These are phyloP conservation scores for Hibiscus trionum DNA, from an alignment of 345 rosid species.

Conservation along the genomic window DNA sequence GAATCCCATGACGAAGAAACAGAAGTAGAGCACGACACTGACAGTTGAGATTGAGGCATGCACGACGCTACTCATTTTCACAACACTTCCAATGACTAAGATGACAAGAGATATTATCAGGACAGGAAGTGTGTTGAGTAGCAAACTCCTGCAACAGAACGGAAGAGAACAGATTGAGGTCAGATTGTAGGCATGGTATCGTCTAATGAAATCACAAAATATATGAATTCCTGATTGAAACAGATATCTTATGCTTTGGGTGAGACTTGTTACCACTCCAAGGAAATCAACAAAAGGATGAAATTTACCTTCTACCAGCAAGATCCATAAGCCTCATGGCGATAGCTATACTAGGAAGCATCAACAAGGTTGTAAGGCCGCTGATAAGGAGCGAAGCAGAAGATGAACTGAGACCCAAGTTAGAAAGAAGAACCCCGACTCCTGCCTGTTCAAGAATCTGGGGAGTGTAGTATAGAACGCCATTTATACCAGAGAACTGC, in stretches of 20 bases:
- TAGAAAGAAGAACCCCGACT: conserved; percentile 74
- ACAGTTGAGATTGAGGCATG: conserved; percentile 64
- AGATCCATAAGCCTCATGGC: conserved; percentile 97
- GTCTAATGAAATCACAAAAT: background rate
- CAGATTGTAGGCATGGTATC: background rate
- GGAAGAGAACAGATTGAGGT: background rate
- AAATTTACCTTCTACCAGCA: conserved; percentile 79
- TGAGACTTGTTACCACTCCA: background rate
- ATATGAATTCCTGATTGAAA: background rate
- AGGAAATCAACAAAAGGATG: background rate
- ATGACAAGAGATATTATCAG: conserved; percentile 53
- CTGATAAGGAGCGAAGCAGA: conserved; percentile 81
- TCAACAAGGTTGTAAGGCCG: conserved; percentile 75
- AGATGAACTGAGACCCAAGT: conserved; percentile 62
- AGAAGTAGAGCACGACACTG: conserved; percentile 66
- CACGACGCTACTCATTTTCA: conserved; percentile 41
- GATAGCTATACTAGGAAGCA: conserved; percentile 90
- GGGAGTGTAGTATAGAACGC: conserved; percentile 94
- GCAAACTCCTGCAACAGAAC: conserved; percentile 57
- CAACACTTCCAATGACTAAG: conserved; percentile 49
- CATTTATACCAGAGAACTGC: conserved; percentile 97
- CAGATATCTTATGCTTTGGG: background rate
- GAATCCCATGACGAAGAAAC: conserved; percentile 96
- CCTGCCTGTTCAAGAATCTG: conserved; percentile 98
- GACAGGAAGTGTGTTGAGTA: conserved; percentile 71